These are phyloP conservation scores for Chlorociboria aeruginascens DNA, from an alignment of 495 filamentous ascomycete species.

Conservation along the genomic window DNA sequence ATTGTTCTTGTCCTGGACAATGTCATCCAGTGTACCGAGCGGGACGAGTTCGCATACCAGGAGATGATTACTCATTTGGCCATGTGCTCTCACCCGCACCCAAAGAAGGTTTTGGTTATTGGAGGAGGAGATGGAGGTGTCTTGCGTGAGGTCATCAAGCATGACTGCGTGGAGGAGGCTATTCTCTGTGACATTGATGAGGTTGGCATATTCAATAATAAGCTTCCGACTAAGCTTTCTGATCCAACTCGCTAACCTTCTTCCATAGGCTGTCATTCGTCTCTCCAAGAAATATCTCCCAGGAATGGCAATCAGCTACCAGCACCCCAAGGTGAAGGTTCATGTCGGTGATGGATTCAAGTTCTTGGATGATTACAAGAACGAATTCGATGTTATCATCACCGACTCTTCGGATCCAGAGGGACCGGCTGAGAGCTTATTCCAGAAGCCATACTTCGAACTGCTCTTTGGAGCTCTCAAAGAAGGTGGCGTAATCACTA, in stretches of 20 bases:
- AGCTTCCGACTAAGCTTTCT: not conserved
- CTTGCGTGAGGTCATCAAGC: conserved; percentile 95
- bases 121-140: conserved; percentile 96
- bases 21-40: conserved; percentile 96
- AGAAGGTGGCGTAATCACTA: conserved; percentile 96
- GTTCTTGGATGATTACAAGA: conserved; percentile 84
- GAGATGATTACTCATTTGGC: conserved; percentile 99
- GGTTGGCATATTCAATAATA: conserved; percentile 31
- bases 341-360: conserved; percentile 97
- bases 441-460: conserved; percentile 98
- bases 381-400: conserved; percentile 98
- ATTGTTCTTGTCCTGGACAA: conserved; percentile 97
- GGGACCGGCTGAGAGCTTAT: conserved; percentile 87
- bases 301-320: conserved; percentile 82
- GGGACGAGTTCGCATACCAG: conserved; percentile 99
- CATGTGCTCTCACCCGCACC: conserved; percentile 96
- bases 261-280: conserved; percentile 76
- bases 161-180: conserved; percentile 85
- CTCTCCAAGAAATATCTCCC: conserved; percentile 97
- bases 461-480: conserved; percentile 77
- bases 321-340: conserved; percentile 82
- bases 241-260: conserved; percentile 3
- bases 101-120: conserved; percentile 96
- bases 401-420: conserved; percentile 97
- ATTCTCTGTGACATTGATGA: conserved; percentile 98